A percentile compares a stretch with the other conserved stretches of the same genome.
phyloP scores from a whole-genome alignment of 257 asterid species.

The Datura wrightii region DNA sequence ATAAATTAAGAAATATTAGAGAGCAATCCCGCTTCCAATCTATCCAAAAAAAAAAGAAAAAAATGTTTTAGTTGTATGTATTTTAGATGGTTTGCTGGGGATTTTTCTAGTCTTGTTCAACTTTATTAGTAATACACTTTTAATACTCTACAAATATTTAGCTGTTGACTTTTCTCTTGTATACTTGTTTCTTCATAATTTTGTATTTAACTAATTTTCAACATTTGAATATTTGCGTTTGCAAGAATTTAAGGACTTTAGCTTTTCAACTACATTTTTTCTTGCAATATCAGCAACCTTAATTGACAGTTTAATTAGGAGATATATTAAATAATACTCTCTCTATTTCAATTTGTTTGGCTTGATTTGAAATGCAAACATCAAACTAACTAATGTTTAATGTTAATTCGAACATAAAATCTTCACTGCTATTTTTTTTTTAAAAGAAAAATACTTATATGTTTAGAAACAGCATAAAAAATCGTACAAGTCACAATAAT shows the following conservation, averaged over 20 bases:
- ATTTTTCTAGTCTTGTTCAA: background rate
- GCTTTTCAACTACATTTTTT: background rate
- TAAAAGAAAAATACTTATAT: too few species aligned
- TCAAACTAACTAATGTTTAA: too few species aligned
- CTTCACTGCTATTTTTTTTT: too few species aligned
- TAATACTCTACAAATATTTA: background rate
- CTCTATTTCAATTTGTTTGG: too few species aligned
- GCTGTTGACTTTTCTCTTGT: background rate
- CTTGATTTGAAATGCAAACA: too few species aligned
- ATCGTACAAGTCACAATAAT: too few species aligned
- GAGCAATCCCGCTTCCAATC: conserved; percentile 8
- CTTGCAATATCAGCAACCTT: background rate
- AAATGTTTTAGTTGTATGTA: background rate
- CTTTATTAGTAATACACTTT: background rate
- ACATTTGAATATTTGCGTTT: background rate
- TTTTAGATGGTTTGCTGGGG: conserved; percentile 1
- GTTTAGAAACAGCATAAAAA: too few species aligned
- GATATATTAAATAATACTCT: background rate
- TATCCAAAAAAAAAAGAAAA: too few species aligned
- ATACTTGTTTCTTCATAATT: background rate
- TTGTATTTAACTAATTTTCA: background rate
- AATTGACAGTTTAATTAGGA: background rate
- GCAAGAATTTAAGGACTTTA: background rate
- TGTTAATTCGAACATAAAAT: too few species aligned
- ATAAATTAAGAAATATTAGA: background rate